phyloP scores from a whole-genome alignment of 2,329 filamentous ascomycete species.

The Aspergillus sp. region DNA sequence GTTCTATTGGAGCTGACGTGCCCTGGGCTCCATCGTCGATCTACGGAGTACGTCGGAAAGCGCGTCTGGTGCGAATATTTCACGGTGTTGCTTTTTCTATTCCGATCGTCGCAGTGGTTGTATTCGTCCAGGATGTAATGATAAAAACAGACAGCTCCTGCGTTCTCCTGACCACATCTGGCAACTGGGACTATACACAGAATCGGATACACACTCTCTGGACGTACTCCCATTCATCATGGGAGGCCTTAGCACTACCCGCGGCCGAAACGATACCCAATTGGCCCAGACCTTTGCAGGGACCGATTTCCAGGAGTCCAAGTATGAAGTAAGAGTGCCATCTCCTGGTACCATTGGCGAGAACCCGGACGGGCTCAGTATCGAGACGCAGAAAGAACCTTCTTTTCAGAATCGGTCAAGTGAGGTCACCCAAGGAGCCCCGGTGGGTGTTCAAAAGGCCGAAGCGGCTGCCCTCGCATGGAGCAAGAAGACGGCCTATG shows the following conservation, averaged over 20 bases:
- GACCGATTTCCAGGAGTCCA: constrained; percentile 4
- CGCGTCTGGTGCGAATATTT: not conserved
- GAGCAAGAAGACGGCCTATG: constrained; percentile 38
- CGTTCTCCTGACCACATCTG: no score
- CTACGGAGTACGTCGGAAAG: not conserved
- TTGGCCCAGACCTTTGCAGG: constrained; percentile 6
- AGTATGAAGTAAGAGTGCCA: constrained; percentile 4
- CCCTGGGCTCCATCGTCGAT: not conserved
- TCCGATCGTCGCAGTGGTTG: not conserved
- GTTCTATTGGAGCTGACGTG: no score
- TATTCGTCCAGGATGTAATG: no score
- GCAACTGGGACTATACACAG: no score
- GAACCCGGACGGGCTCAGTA: constrained; percentile 4
- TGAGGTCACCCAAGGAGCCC: constrained; percentile 8
- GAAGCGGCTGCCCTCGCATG: constrained; percentile 48
- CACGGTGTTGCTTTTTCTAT: not conserved
- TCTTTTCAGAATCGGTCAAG: not conserved
- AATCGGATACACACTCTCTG: not conserved
- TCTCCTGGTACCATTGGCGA: not conserved
- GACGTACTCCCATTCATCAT: not conserved
- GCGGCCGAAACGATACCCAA: constrained; percentile 10
- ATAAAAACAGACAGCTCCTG: no score
- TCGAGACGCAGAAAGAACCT: not conserved
- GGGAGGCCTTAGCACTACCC: constrained; percentile 2
- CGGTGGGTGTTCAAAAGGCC: constrained; percentile 27